These are phyloP conservation scores for Thelonectria rubi DNA, from an alignment of 2,329 filamentous ascomycete genomes.

Conservation along the genomic window DNA sequence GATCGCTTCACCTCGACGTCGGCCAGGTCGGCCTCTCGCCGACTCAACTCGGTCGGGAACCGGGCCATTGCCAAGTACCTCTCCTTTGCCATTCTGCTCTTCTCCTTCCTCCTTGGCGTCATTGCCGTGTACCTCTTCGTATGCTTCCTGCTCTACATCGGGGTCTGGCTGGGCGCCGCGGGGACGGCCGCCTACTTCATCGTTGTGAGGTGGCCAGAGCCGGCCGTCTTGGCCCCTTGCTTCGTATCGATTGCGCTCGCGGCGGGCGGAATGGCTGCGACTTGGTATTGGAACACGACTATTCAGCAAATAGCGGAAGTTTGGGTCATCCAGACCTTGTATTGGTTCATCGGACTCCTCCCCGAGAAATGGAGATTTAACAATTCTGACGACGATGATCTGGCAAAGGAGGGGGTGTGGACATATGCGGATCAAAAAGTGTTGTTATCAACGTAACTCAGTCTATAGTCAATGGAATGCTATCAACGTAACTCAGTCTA, in stretches of 20 bases:
- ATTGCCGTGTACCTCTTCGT: neutral
- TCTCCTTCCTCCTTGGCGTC: neutral
- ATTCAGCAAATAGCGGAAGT: conserved; percentile 3
- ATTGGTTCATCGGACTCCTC: conserved; percentile 1
- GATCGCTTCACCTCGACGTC: conserved; percentile 39
- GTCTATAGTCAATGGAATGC: neutral
- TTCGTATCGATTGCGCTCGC: conserved; percentile 35
- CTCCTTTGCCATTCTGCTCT: conserved; percentile 12
- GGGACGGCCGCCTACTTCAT: conserved; percentile 42
- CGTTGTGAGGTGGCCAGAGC: conserved; percentile 42
- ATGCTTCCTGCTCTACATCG: conserved; percentile 22
- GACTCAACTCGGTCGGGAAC: conserved; percentile 41
- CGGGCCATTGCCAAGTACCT: conserved; percentile 39
- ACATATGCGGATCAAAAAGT: conserved; percentile 24
- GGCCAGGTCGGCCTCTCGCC: conserved; percentile 32
- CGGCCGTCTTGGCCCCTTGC: conserved; percentile 38
- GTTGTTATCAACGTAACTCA: neutral
- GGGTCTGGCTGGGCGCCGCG: conserved; percentile 32
- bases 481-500: neutral
- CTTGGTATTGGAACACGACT: conserved; percentile 37
- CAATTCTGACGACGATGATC: conserved; percentile 34
- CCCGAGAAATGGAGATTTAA: conserved; percentile 29
- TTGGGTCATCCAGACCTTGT: neutral
- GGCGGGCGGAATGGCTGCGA: conserved; percentile 10
- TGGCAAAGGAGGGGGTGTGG: conserved; percentile 34